Evolutionary conservation across 2,329 filamentous ascomycete species (phyloP).

Genomic region (Aspergillus clavatus): DNA sequence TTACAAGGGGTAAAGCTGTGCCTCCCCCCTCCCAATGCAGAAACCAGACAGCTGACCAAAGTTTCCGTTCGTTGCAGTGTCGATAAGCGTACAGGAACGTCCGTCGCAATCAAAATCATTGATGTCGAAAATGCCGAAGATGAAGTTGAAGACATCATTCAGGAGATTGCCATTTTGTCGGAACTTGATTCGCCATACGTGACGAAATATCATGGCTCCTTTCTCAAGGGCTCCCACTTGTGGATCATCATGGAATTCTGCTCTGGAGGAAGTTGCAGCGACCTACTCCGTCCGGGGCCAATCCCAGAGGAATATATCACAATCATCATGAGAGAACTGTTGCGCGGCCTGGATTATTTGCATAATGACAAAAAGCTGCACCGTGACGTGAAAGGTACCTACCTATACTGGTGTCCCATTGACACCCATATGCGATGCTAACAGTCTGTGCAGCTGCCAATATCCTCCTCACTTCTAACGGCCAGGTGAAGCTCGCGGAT

Average conservation of each 20-base stretch:
- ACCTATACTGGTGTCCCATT: neutral
- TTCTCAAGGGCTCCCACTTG: slow-evolving; percentile 88
- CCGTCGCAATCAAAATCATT: slow-evolving; percentile 97
- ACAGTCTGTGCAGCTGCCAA: slow-evolving; percentile 68
- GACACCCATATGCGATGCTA: slow-evolving; percentile 5
- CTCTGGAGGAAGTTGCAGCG: slow-evolving; percentile 90
- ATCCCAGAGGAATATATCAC: slow-evolving; percentile 95
- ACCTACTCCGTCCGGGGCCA: slow-evolving; percentile 87
- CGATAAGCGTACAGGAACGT: slow-evolving; percentile 85
- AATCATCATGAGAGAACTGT: slow-evolving; percentile 85
- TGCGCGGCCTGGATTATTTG: slow-evolving; percentile 86
- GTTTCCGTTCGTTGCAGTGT: slow-evolving; percentile 53
- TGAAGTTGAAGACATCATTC: slow-evolving; percentile 98
- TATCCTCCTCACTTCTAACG: slow-evolving; percentile 79
- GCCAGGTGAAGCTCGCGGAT: slow-evolving; percentile 94
- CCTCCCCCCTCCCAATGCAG: slow-evolving; percentile 1
- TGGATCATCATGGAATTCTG: slow-evolving; percentile 99
- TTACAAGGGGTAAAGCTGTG: slow-evolving; percentile 74
- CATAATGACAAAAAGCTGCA: slow-evolving; percentile 95
- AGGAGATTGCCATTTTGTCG: slow-evolving; percentile 95
- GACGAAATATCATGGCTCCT: slow-evolving; percentile 96
- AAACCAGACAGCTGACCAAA: slow-evolving; percentile 4
- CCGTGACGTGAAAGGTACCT: slow-evolving; percentile 82
- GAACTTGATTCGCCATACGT: slow-evolving; percentile 94
- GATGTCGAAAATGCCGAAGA: slow-evolving; percentile 99